Evolutionary conservation across 164 flowering plant species (phyloP).

Genomic region (Aristolochia fimbriata): DNA sequence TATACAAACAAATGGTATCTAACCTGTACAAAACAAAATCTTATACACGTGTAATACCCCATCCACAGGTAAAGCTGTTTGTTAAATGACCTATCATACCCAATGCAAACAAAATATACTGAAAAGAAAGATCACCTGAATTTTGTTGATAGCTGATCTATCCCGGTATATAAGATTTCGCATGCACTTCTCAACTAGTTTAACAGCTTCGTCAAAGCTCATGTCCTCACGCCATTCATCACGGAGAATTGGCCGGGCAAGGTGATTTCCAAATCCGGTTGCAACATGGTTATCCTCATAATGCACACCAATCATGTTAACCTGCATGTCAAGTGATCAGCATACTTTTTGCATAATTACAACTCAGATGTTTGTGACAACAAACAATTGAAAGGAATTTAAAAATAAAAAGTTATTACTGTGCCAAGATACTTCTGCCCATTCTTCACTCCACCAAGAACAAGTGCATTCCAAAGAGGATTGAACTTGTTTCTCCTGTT

Average conservation of each 20-base stretch:
- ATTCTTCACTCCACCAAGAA: slow-evolving; percentile 89
- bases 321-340: slow-evolving; percentile 30
- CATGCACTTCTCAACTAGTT: slow-evolving; percentile 90
- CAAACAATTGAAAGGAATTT: not conserved
- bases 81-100: not conserved
- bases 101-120: not conserved
- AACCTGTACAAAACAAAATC: not conserved
- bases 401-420: slow-evolving; percentile 24
- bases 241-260: slow-evolving; percentile 86
- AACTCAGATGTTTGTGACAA: not conserved
- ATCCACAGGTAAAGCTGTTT: not conserved
- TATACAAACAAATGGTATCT: not conserved
- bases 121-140: slow-evolving; percentile 44
- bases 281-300: slow-evolving; percentile 86
- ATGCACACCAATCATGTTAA: slow-evolving; percentile 89
- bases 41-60: not conserved
- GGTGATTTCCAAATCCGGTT: slow-evolving; percentile 98
- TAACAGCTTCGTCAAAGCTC: slow-evolving; percentile 91
- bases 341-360: not conserved
- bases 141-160: slow-evolving; percentile 91
- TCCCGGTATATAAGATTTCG: slow-evolving; percentile 88
- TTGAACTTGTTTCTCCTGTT: slow-evolving; percentile 31
- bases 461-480: slow-evolving; percentile 95
- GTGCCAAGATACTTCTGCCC: slow-evolving; percentile 93
- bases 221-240: slow-evolving; percentile 82